These are phyloP conservation scores for Syzygium jambos DNA, from an alignment of 345 rosid genomes.

Conservation along the genomic window DNA sequence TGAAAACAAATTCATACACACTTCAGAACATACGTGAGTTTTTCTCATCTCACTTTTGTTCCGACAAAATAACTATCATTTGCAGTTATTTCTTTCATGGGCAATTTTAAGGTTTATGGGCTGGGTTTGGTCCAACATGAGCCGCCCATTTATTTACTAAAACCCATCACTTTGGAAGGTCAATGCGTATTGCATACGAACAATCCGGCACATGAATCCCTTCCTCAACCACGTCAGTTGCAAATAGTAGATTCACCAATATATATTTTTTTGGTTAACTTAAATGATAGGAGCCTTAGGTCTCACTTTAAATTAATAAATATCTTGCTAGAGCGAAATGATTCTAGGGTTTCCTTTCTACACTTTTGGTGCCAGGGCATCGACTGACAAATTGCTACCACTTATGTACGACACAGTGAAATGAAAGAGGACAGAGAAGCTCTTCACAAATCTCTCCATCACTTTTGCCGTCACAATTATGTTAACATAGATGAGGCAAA, in stretches of 20 bases:
- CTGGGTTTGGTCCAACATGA: no score
- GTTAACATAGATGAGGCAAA: conserved; percentile 70
- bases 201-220: conserved; percentile 63
- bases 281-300: not conserved
- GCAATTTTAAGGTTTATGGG: no score
- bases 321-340: conserved; percentile 20
- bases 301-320: not conserved
- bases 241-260: conserved; percentile 70
- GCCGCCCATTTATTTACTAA: no score
- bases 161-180: conserved; percentile 45
- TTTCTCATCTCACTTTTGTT: no score
- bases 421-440: conserved; percentile 37
- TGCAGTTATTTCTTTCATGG: no score
- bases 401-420: conserved; percentile 34
- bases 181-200: conserved; percentile 57
- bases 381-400: conserved; percentile 42
- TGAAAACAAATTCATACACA: no score
- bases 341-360: no score
- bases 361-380: conserved; percentile 34
- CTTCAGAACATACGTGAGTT: no score
- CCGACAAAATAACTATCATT: no score
- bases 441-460: conserved; percentile 62
- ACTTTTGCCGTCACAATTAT: conserved; percentile 66
- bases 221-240: conserved; percentile 70
- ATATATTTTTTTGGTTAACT: not conserved